phyloP scores from a whole-genome alignment of 1,139 yeast species.

The Casaregolazyma lundiana region DNA sequence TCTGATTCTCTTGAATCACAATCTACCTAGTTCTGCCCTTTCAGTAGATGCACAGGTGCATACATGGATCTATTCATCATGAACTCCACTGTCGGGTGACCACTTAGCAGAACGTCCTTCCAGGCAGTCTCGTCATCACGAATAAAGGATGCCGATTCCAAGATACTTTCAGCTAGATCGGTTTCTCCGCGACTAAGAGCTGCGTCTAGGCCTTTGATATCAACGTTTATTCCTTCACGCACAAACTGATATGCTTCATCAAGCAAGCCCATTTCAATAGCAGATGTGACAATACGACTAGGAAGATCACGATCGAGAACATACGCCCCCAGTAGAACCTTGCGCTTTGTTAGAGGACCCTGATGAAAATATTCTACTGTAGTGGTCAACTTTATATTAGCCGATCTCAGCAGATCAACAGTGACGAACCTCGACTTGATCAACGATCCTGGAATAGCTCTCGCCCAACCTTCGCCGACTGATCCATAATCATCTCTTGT shows the following conservation, averaged over 20 bases:
- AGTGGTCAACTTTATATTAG: conserved; percentile 11
- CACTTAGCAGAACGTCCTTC: conserved; percentile 4
- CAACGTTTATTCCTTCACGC: background rate
- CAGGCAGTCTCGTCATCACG: conserved; percentile 2
- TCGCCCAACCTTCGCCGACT: too few species aligned
- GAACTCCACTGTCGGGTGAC: too few species aligned
- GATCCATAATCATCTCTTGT: too few species aligned
- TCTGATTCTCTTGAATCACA: too few species aligned
- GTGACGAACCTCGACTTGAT: conserved; percentile 10
- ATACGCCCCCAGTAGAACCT: background rate
- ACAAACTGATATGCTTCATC: background rate
- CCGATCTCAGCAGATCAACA: conserved; percentile 11
- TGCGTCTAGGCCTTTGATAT: background rate
- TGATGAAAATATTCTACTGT: background rate
- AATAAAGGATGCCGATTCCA: background rate
- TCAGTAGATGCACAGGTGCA: too few species aligned
- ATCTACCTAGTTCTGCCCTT: too few species aligned
- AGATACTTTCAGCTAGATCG: conserved; percentile 2
- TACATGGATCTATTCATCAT: too few species aligned
- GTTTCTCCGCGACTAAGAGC: conserved; percentile 7
- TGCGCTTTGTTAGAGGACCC: conserved; percentile 1
- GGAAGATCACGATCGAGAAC: background rate
- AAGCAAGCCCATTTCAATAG: background rate
- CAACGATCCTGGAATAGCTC: background rate
- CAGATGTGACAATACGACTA: background rate